phyloP scores from a whole-genome alignment of 192 early-diverging fungal species.

The Podochytrium sp. region DNA sequence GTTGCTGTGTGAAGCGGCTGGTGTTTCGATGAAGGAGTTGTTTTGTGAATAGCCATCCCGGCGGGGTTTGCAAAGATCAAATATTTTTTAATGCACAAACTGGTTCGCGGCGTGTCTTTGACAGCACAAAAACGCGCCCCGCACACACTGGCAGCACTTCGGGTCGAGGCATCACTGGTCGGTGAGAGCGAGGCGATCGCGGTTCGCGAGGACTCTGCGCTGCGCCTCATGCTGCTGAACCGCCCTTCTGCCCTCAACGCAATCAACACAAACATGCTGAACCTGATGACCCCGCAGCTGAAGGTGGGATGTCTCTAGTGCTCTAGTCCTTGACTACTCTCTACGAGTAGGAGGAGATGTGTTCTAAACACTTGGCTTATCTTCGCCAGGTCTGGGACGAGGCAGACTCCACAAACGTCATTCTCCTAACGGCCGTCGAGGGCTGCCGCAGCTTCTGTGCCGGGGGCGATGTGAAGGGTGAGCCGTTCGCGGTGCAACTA shows the following conservation, averaged over 20 bases:
- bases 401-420: constrained; percentile 85
- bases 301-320: constrained; percentile 48
- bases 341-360: neutral
- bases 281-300: constrained; percentile 78
- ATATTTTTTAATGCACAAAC: no score
- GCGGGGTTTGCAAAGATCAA: no score
- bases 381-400: constrained; percentile 77
- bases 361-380: neutral
- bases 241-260: constrained; percentile 84
- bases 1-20: neutral
- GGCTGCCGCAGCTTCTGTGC: constrained; percentile 83
- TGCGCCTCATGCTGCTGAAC: constrained; percentile 51
- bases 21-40: neutral
- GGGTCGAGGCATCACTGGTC: no score
- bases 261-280: constrained; percentile 83
- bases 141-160: no score
- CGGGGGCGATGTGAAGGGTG: constrained; percentile 65
- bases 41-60: no score
- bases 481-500: neutral
- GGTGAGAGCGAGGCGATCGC: constrained; percentile 41
- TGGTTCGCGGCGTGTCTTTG: no score
- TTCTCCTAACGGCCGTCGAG: constrained; percentile 79
- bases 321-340: neutral
- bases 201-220: constrained; percentile 44
- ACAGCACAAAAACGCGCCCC: no score